These are phyloP conservation scores for Oryza glaberrima DNA, from an alignment of 176 grass and related monocot genomes.

Conservation along the genomic window DNA sequence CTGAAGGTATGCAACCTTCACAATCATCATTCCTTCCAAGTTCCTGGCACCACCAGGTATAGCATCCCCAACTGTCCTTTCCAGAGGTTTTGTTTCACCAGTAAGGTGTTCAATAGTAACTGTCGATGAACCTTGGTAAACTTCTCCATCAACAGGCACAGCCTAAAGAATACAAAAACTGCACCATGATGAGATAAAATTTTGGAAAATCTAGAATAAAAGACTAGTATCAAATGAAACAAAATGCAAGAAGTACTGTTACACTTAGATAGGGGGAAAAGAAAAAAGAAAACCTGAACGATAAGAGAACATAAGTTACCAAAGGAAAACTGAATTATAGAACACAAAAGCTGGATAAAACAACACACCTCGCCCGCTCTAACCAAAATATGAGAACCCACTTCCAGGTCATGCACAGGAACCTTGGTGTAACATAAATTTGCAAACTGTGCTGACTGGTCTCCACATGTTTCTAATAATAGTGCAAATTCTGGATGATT, in stretches of 20 bases:
- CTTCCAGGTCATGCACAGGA: constrained; percentile 94
- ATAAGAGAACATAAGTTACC: not conserved
- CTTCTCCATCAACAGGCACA: constrained; percentile 98
- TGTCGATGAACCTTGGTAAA: constrained; percentile 93
- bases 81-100: constrained; percentile 90
- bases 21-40: constrained; percentile 99
- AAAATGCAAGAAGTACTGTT: not conserved
- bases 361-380: constrained; percentile 95
- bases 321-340: constrained; percentile 13
- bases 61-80: constrained; percentile 82
- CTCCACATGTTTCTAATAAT: constrained; percentile 67
- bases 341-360: constrained; percentile 12
- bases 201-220: constrained; percentile 28
- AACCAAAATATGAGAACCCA: constrained; percentile 88
- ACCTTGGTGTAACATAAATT: constrained; percentile 83
- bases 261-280: constrained; percentile 1
- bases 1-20: constrained; percentile 63
- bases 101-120: constrained; percentile 94
- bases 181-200: constrained; percentile 44
- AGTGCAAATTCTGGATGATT: constrained; percentile 93
- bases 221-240: not conserved
- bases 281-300: not conserved
- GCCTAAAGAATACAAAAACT: constrained; percentile 74
- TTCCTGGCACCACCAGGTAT: constrained; percentile 96
- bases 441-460: constrained; percentile 63